Evolutionary conservation across 176 grass and related monocot species (phyloP).

Genomic region (Lolium rigidum): DNA sequence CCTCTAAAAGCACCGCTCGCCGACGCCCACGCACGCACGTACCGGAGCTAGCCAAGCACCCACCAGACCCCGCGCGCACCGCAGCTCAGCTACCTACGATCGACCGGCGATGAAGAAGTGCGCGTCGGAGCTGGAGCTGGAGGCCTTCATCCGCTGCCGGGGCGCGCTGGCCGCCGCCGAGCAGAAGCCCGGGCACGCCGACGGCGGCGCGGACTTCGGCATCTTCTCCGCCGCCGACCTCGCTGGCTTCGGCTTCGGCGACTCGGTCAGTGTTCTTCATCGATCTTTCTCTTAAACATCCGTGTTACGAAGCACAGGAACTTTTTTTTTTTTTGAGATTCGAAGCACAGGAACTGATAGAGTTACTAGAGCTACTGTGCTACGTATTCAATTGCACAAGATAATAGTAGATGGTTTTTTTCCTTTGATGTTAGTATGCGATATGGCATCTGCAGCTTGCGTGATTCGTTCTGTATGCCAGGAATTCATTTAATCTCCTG

Average conservation of each 20-base stretch:
- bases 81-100: not conserved
- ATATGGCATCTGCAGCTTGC: not conserved
- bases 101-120: conserved; percentile 75
- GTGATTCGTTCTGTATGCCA: not conserved
- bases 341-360: no score
- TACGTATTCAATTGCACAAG: not conserved
- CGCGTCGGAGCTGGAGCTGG: conserved; percentile 66
- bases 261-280: conserved; percentile 40
- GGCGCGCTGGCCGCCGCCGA: not conserved
- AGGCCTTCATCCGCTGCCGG: conserved; percentile 52
- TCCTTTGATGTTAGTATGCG: not conserved
- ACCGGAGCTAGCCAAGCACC: no score
- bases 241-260: conserved; percentile 38
- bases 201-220: conserved; percentile 17
- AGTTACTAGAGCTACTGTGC: no score
- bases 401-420: not conserved
- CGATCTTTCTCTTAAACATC: not conserved
- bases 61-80: no score
- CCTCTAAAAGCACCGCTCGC: conserved; percentile 46
- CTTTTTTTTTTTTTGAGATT: no score
- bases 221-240: conserved; percentile 32
- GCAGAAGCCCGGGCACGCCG: conserved; percentile 30
- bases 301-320: not conserved
- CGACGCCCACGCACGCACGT: conserved; percentile 36
- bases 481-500: not conserved